Base-by-base conservation (phyloP, 2,329 filamentous ascomycete genomes). In the Herpomyces periplanetae region DNA sequence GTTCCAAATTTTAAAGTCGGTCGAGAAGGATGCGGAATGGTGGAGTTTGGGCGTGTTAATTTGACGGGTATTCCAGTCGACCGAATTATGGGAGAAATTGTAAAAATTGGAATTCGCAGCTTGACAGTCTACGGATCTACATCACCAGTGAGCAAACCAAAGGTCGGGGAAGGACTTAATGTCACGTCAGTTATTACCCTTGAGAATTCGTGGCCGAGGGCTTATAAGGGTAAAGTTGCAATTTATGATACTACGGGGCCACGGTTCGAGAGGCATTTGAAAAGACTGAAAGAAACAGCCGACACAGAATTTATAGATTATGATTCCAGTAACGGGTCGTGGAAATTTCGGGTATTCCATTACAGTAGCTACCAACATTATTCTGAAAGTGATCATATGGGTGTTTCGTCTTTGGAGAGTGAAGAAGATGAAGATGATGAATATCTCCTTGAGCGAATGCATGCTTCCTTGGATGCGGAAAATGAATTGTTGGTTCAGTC, bases 351-450 rank as follows among this genome's bases (percentile, higher is more conserved):
- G 5, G 80, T 96, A n/a, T 59, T 75, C 31, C 80, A 96, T 37
- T 96, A 84, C 37, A 91, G 75, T 1, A 87, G 71, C 1, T 96
- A 96, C 33, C n/a, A n/a, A n/a, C n/a, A n/a, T n/a, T n/a, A n/a
- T n/a, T n/a, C n/a, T n/a, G n/a, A n/a, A n/a, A n/a, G n/a, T n/a
- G n/a, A n/a, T n/a, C n/a, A n/a, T n/a, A n/a, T n/a, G n/a, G n/a
- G n/a, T n/a, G n/a, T n/a, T n/a, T n/a, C n/a, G n/a, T 73, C 65
- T 15, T 48, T 91, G 20, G 63, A 75, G 26, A 68, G 66, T 15
- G 41, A 41, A 16, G 43, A 48, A 12, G 48, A 65, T 15, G 53
- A 59, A 20, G 65, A 71, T 17, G 61, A 68, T 11, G 60, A 65
- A 19, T n/a, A n/a, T n/a, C n/a, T n/a, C n/a, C n/a, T n/a, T n/a